Conservation (phyloP, 202 grass and related monocot genomes). For the Saccharum hybrid region DNA sequence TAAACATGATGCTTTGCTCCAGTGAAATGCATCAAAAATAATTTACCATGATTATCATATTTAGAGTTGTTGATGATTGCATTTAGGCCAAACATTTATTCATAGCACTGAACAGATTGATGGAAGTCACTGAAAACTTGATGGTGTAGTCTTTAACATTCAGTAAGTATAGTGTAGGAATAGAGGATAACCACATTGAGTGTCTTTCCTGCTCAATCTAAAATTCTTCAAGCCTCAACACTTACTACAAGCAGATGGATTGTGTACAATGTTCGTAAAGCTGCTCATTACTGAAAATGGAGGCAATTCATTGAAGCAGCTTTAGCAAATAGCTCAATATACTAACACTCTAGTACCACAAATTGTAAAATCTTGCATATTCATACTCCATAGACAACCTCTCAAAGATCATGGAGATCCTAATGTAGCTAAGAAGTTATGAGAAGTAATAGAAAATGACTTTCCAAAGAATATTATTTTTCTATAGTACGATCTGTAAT, state of each 20-base stretch:
- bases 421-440: neutral
- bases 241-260: neutral
- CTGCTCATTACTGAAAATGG: neutral
- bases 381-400: too few relatives aligned
- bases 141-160: neutral
- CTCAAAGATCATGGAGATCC: neutral
- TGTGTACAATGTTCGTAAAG: neutral
- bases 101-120: too few relatives aligned
- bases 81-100: neutral
- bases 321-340: neutral
- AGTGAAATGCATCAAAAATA: neutral
- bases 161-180: neutral
- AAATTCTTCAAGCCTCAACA: neutral
- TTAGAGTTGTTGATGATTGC: neutral
- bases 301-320: too few relatives aligned
- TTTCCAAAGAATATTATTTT: neutral
- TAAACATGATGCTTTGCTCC: neutral
- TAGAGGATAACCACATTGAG: neutral
- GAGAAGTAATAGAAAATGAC: neutral
- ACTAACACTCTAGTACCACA: neutral
- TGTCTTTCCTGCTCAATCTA: neutral
- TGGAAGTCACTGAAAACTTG: neutral
- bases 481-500: too few relatives aligned
- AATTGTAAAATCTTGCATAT: neutral
- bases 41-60: neutral